A percentile compares a stretch with the other conserved stretches of the same genome.
phyloP scores from a whole-genome alignment of 208 protist genomes.

The Trypanosoma cruzi region DNA sequence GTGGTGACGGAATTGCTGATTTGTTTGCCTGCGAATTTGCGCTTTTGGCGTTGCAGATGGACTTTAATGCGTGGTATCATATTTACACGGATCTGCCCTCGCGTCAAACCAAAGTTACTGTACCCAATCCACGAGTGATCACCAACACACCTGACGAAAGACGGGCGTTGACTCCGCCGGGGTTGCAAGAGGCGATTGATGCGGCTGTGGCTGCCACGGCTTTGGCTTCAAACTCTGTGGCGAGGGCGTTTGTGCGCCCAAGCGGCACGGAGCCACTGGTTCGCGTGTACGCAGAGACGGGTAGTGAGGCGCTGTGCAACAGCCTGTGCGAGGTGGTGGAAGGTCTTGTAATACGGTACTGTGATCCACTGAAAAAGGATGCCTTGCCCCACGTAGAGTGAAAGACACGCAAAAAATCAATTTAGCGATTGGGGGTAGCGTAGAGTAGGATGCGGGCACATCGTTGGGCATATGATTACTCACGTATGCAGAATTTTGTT shows the following conservation, averaged over 20 bases:
- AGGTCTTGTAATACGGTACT: slow-evolving; percentile 43
- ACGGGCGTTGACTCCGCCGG: slow-evolving; percentile 48
- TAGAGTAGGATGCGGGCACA: background rate
- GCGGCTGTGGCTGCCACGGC: slow-evolving; percentile 41
- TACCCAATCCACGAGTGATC: slow-evolving; percentile 56
- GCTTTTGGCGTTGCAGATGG: slow-evolving; percentile 41
- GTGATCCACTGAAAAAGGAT: slow-evolving; percentile 1
- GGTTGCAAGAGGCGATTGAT: slow-evolving; percentile 87
- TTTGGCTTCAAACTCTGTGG: slow-evolving; percentile 2
- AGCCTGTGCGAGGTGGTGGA: slow-evolving; percentile 37
- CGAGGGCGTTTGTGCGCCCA: slow-evolving; percentile 91
- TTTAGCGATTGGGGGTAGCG: background rate
- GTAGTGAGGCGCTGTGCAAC: slow-evolving; percentile 32
- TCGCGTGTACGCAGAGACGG: slow-evolving; percentile 87
- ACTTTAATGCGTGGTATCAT: slow-evolving; percentile 40
- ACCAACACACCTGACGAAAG: slow-evolving; percentile 77
- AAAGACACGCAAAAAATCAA: background rate
- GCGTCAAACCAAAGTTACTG: slow-evolving; percentile 55
- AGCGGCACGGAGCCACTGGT: slow-evolving; percentile 96
- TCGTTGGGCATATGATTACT: background rate
- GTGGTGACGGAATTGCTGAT: slow-evolving; percentile 89
- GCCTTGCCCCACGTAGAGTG: background rate
- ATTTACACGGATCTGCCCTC: slow-evolving; percentile 72
- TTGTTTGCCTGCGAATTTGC: slow-evolving; percentile 76
- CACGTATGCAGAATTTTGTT: background rate